Conservation (phyloP, 805 yeast species). For the Schwanniomyces vanrijiae region DNA sequence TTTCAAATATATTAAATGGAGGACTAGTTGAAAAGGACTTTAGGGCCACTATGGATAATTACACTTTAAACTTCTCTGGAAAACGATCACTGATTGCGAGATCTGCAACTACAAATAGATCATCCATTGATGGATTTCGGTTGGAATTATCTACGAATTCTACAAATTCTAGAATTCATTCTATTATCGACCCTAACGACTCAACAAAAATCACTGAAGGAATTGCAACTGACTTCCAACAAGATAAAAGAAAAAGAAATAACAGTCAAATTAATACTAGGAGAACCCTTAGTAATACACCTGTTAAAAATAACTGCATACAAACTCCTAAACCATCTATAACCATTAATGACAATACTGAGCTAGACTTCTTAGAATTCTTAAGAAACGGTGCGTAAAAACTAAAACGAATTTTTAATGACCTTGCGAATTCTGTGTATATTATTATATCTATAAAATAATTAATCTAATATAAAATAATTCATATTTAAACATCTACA, state of each 20-base stretch:
- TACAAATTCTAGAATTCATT: background rate
- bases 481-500: too few relatives aligned
- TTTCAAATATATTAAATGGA: conserved; percentile 35
- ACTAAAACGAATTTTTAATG: background rate
- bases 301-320: background rate
- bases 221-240: background rate
- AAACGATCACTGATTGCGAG: background rate
- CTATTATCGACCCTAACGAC: background rate
- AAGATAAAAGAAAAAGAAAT: background rate
- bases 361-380: conserved; percentile 49
- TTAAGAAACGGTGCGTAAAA: conserved; percentile 32
- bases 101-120: background rate
- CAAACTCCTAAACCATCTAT: background rate
- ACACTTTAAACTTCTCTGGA: conserved; percentile 23
- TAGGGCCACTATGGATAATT: conserved; percentile 28
- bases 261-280: background rate
- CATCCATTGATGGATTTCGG: background rate
- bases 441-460: background rate
- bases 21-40: conserved; percentile 28
- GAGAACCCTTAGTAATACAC: background rate
- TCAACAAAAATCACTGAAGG: background rate
- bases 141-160: background rate
- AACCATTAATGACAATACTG: conserved; percentile 17
- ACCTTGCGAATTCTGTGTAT: background rate
- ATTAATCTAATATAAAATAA: too few relatives aligned